Evolutionary conservation across 768 basidiomycete genomes (phyloP).

Genomic region (Suillus paluster): DNA sequence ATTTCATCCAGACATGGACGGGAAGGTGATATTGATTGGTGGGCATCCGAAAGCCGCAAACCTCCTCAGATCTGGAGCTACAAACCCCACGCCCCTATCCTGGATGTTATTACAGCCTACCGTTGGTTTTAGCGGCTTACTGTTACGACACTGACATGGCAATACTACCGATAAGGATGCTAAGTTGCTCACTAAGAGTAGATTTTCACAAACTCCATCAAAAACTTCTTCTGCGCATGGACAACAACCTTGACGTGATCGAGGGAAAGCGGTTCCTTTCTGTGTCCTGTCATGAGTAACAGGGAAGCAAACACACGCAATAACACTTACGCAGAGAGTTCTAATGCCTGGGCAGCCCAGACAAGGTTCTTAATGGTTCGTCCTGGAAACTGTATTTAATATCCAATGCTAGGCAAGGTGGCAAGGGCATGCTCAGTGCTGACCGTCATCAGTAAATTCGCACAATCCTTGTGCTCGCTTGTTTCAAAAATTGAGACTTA

Average conservation of each 20-base stretch:
- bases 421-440: background rate
- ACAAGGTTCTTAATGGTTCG: constrained; percentile 37
- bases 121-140: background rate
- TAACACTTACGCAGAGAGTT: constrained; percentile 24
- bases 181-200: background rate
- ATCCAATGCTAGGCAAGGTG: background rate
- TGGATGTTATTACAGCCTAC: too few species aligned
- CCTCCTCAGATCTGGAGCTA: too few species aligned
- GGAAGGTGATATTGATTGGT: too few species aligned
- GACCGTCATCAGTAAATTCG: constrained; percentile 22
- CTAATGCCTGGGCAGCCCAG: constrained; percentile 34
- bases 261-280: constrained; percentile 18
- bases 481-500: too few species aligned
- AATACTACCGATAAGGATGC: background rate
- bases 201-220: constrained; percentile 21
- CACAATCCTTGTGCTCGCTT: too few species aligned
- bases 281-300: constrained; percentile 1
- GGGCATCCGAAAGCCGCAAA: too few species aligned
- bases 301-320: background rate
- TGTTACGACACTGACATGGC: constrained; percentile 2
- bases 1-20: too few species aligned
- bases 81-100: too few species aligned
- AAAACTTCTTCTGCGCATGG: constrained; percentile 29
- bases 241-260: constrained; percentile 28
- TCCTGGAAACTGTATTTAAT: constrained; percentile 15